These are phyloP conservation scores for Physaria fendleri DNA, from an alignment of 345 rosid genomes.

Conservation along the genomic window DNA sequence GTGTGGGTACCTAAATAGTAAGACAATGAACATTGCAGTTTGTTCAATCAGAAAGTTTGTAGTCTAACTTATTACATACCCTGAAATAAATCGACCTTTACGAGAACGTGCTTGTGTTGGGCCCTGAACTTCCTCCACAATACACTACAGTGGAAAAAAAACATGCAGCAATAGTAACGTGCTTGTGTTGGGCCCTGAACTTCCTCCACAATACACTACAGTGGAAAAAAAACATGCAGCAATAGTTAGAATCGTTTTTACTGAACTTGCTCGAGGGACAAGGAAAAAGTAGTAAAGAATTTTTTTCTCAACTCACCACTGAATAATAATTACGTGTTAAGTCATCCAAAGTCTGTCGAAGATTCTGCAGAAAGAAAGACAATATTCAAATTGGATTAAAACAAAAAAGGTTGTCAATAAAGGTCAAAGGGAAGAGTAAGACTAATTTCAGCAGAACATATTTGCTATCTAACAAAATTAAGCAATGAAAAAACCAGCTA, in stretches of 20 bases:
- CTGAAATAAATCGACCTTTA: conserved; percentile 91
- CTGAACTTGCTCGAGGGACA: neutral
- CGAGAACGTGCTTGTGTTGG: conserved; percentile 94
- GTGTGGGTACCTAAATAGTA: neutral
- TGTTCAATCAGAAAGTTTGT: neutral
- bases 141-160: conserved; percentile 50
- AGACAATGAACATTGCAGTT: neutral
- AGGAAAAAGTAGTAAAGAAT: neutral
- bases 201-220: conserved; percentile 97
- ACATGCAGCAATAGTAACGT: neutral
- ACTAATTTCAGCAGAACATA: neutral
- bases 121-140: conserved; percentile 97
- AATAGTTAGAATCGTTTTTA: neutral
- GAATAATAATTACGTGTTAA: conserved; percentile 77
- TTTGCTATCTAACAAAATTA: neutral
- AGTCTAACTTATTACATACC: conserved; percentile 35
- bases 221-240: neutral
- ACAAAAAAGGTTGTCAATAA: neutral
- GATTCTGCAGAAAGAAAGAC: conserved; percentile 58
- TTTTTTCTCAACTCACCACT: conserved; percentile 60
- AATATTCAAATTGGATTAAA: neutral
- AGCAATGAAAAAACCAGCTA: neutral
- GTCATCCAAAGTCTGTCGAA: conserved; percentile 97
- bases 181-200: conserved; percentile 95
- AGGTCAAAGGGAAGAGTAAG: neutral